Conservation (phyloP, 306 rosid genomes). For the Casuarina equisetifolia region DNA sequence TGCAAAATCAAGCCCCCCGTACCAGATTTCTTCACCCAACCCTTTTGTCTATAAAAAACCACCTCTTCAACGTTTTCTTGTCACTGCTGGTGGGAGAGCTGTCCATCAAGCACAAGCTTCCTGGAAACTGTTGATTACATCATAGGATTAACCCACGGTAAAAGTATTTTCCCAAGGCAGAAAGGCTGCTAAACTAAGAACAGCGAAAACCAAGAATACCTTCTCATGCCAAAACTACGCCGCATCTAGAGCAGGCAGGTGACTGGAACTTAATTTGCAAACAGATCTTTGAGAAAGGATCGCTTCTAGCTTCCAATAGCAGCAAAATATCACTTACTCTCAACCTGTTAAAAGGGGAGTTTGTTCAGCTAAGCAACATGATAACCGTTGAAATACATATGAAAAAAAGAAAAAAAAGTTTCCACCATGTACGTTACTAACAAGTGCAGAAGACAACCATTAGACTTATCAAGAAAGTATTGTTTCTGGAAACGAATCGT, state of each 20-base stretch:
- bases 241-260: slow-evolving; percentile 33
- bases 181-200: background rate
- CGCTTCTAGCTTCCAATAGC: background rate
- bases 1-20: slow-evolving; percentile 17
- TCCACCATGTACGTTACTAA: background rate
- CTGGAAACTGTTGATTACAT: slow-evolving; percentile 41
- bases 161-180: slow-evolving; percentile 1
- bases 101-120: slow-evolving; percentile 72
- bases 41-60: slow-evolving; percentile 93
- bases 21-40: slow-evolving; percentile 54
- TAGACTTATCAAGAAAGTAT: background rate
- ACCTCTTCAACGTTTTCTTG: slow-evolving; percentile 79
- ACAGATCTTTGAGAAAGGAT: background rate
- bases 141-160: slow-evolving; percentile 1
- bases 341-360: background rate
- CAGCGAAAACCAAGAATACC: slow-evolving; percentile 25
- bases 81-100: slow-evolving; percentile 65
- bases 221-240: slow-evolving; percentile 40
- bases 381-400: background rate
- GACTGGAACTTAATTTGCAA: slow-evolving; percentile 15
- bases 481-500: background rate
- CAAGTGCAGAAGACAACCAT: background rate
- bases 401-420: background rate
- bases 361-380: background rate
- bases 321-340: background rate